Evolutionary conservation across 768 basidiomycete genomes (phyloP).

Genomic region (Boletus insuetus): DNA sequence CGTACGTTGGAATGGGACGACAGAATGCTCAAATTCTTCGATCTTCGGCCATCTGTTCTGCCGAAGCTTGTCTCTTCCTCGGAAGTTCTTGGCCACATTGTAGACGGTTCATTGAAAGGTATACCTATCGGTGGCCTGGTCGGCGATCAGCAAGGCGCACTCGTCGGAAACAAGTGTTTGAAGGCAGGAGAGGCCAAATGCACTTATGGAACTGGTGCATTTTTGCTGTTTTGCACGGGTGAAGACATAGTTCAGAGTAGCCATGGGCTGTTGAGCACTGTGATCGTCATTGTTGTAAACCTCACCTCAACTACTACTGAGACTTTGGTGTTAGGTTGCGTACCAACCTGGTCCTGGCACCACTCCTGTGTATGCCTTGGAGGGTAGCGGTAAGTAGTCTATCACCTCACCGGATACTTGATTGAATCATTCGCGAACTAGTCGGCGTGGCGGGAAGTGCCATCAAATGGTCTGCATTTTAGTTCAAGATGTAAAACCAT

Average conservation of each 20-base stretch:
- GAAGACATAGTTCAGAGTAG: constrained; percentile 77
- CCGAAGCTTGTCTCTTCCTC: constrained; percentile 89
- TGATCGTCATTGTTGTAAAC: constrained; percentile 30
- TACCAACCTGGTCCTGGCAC: constrained; percentile 80
- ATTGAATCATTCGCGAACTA: constrained; percentile 25
- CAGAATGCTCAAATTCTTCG: constrained; percentile 84
- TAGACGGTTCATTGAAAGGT: constrained; percentile 63
- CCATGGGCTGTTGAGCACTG: constrained; percentile 89
- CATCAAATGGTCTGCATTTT: constrained; percentile 70
- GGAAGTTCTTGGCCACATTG: constrained; percentile 84
- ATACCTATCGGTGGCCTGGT: constrained; percentile 89
- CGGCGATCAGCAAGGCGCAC: constrained; percentile 97
- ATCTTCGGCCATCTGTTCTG: constrained; percentile 69
- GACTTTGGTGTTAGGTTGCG: constrained; percentile 58
- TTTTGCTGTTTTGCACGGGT: constrained; percentile 94
- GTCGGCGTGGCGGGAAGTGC: constrained; percentile 95
- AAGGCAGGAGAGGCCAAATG: constrained; percentile 93
- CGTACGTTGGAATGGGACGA: constrained; percentile 80
- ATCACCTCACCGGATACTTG: not conserved
- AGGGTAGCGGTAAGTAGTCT: constrained; percentile 79
- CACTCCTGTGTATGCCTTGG: constrained; percentile 88
- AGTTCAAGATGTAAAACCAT: not conserved
- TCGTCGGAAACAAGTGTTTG: constrained; percentile 96
- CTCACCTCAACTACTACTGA: not conserved
- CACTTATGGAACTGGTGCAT: constrained; percentile 97